phyloP scores from a whole-genome alignment of 257 asterid genomes.

The Rubia yunnanensis region DNA sequence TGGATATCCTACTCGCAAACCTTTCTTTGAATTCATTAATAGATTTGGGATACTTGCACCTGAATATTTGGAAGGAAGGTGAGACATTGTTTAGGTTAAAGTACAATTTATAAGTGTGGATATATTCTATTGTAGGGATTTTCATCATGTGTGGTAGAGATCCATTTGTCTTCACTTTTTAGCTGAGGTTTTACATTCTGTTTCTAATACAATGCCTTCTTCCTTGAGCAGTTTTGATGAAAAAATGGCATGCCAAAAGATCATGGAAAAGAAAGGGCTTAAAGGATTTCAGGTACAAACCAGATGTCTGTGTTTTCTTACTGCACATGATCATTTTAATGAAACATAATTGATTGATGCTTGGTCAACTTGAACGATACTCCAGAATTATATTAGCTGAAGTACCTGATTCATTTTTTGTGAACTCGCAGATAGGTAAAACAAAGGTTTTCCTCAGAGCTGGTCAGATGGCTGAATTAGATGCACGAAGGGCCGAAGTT shows the following conservation, averaged over 20 bases:
- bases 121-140: slow-evolving; percentile 10
- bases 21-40: slow-evolving; percentile 82
- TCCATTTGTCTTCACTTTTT: background rate
- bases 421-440: slow-evolving; percentile 65
- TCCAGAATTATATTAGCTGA: background rate
- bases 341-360: background rate
- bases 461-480: slow-evolving; percentile 98
- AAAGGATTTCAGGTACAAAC: slow-evolving; percentile 77
- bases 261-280: slow-evolving; percentile 82
- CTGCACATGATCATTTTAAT: no score
- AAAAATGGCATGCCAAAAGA: slow-evolving; percentile 69
- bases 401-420: background rate
- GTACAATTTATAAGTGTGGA: slow-evolving; percentile 11
- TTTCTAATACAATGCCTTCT: slow-evolving; percentile 16
- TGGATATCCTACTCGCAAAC: slow-evolving; percentile 97
- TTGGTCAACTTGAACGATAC: no score
- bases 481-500: slow-evolving; percentile 93
- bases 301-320: background rate
- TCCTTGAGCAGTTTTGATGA: slow-evolving; percentile 66
- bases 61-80: slow-evolving; percentile 78
- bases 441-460: slow-evolving; percentile 98
- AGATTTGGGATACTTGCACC: slow-evolving; percentile 97
- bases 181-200: slow-evolving; percentile 11
- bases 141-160: slow-evolving; percentile 10
- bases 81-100: slow-evolving; percentile 19